phyloP scores from a whole-genome alignment of 768 basidiomycete species.

The Pleurotus tuoliensis region DNA sequence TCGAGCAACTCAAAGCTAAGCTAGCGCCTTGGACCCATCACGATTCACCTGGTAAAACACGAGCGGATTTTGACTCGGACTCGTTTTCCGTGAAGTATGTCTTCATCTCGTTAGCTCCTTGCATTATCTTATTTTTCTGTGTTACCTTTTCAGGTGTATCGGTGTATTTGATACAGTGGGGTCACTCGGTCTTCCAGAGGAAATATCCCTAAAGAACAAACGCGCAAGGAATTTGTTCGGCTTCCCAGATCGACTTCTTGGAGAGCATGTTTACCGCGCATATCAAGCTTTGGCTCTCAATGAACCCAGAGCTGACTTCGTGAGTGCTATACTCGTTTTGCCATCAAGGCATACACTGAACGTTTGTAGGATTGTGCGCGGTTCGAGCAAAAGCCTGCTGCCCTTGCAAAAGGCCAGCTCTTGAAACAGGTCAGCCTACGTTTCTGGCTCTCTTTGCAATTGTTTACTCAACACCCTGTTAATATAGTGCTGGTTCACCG shows the following conservation, averaged over 20 bases:
- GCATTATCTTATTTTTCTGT: neutral
- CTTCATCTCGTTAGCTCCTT: neutral
- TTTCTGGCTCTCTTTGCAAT: neutral
- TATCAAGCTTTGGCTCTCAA: constrained; percentile 71
- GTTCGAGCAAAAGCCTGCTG: constrained; percentile 54
- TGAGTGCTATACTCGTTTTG: constrained; percentile 26
- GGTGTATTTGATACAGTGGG: constrained; percentile 83
- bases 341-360: neutral
- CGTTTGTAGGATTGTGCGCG: constrained; percentile 53
- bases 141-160: constrained; percentile 41
- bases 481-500: constrained; percentile 66
- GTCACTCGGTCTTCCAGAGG: constrained; percentile 65
- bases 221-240: constrained; percentile 44
- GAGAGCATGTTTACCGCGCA: constrained; percentile 59
- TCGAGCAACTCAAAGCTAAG: constrained; percentile 32
- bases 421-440: constrained; percentile 51
- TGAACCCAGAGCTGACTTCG: constrained; percentile 66
- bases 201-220: constrained; percentile 44
- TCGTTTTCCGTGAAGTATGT: constrained; percentile 62
- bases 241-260: constrained; percentile 56
- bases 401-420: constrained; percentile 49
- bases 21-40: constrained; percentile 54
- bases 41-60: constrained; percentile 47
- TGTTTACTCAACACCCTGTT: neutral
- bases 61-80: constrained; percentile 41